phyloP scores from a whole-genome alignment of 208 protist species.

The Acanthamoeba culbertsoni region DNA sequence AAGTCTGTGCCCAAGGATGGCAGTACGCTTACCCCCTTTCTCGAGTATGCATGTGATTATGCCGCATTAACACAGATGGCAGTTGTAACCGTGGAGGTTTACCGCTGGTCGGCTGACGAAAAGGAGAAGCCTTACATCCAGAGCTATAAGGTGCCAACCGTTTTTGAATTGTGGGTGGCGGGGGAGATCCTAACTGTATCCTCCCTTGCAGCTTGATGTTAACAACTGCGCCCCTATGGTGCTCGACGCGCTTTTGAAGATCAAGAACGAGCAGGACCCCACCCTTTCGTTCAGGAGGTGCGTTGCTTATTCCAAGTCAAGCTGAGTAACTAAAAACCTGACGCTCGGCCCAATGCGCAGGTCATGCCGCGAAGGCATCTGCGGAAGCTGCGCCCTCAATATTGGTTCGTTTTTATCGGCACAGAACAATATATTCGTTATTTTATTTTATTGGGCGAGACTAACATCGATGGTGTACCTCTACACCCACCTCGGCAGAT shows the following conservation, averaged over 20 bases:
- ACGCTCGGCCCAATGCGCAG: constrained; percentile 41
- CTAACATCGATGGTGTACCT: constrained; percentile 35
- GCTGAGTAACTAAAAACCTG: neutral
- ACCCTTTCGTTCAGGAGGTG: constrained; percentile 87
- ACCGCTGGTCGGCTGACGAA: constrained; percentile 67
- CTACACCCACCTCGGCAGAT: constrained; percentile 85
- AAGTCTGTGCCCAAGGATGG: neutral
- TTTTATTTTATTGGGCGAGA: too few relatives aligned
- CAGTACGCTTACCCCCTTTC: neutral
- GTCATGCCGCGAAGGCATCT: constrained; percentile 88
- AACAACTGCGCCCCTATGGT: constrained; percentile 90
- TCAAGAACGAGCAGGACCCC: constrained; percentile 89
- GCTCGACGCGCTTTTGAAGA: constrained; percentile 88
- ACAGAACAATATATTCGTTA: too few relatives aligned
- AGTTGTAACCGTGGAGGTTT: constrained; percentile 63
- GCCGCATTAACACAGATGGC: too few relatives aligned
- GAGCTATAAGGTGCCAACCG: constrained; percentile 76
- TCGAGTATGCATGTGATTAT: neutral
- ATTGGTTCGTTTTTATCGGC: too few relatives aligned
- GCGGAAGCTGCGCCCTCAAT: constrained; percentile 80
- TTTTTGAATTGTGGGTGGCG: too few relatives aligned
- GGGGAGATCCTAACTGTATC: neutral
- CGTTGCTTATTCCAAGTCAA: neutral
- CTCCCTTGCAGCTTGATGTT: constrained; percentile 65
- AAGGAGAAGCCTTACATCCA: constrained; percentile 78